Base-by-base conservation (phyloP, 1,139 yeast genomes). In the Hyphopichia buzzinii region DNA sequence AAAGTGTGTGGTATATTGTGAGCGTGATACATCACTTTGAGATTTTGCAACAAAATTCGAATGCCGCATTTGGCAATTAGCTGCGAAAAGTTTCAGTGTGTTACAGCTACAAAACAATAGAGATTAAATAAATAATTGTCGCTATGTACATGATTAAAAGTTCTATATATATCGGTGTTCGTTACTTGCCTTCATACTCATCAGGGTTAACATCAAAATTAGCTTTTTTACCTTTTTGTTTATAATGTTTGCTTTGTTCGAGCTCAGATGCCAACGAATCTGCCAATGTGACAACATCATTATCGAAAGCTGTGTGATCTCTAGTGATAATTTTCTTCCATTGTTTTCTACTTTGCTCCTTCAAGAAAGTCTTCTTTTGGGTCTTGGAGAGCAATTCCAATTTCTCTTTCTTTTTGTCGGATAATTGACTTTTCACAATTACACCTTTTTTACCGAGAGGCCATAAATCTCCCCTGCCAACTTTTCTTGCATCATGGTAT, bases 401-500 rank as follows among this genome's bases (percentile, higher is more conserved):
- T 38, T 64, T 64, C 8, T 63, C 65, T 34, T 54, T 55, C 8
- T 50, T 52, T 16, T 59, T 55, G 13, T 59, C 69, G 24, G 64
- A 52, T 11, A 70, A 36, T 23, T 50, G 52, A 32, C 57, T 62
- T 43, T 59, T 62, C 15, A 67, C 71, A 4, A 67, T 56, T 10
- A 72, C 79, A 7, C 82, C 73, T 62, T 90, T 90, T 31, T 83
- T 84, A 19, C 79, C 92, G 37, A 87, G 65, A 0, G 84, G 83
- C 97, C 97, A 92, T 38, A 84, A 62, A 55, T 92, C 99, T n/a
- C 97, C 96, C 52, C 80, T 77, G 26, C 62, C 64, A 0, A 87
- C 78, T 56, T 92, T 90, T 41, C 97, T 73, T 0, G 96, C 96
- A 63, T 92, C 97, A 48, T 87, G 95, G 51, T 88, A 92, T 2